Conservation (phyloP, 305 asterid species). For the Rubia balearica region DNA sequence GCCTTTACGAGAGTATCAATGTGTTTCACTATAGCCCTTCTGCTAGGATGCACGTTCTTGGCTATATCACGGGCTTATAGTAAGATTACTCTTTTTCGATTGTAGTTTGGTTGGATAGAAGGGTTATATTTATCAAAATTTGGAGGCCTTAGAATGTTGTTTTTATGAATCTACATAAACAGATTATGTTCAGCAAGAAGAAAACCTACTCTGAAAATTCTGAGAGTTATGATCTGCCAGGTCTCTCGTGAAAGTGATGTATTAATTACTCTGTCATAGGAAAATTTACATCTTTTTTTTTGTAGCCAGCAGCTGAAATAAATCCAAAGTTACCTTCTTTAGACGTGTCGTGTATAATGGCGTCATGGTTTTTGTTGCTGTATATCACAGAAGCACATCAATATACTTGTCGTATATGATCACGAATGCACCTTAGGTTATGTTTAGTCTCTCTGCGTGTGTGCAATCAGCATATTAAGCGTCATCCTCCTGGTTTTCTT, state of each 20-base stretch:
- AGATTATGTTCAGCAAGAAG: background rate
- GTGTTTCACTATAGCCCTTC: conserved; percentile 73
- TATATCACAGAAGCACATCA: background rate
- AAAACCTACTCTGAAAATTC: background rate
- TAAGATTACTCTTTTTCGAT: conserved; percentile 31
- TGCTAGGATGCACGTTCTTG: conserved; percentile 75
- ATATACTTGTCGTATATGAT: background rate
- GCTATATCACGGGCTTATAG: conserved; percentile 62
- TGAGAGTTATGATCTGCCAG: background rate
- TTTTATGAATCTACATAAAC: background rate
- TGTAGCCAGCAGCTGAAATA: no score
- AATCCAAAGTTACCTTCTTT: no score
- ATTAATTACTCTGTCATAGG: background rate
- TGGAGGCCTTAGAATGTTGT: background rate
- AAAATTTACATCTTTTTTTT: no score
- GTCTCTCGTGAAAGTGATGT: background rate
- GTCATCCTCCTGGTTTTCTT: no score
- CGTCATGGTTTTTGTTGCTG: background rate
- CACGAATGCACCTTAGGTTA: background rate
- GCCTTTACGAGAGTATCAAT: conserved; percentile 66
- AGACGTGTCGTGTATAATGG: no score
- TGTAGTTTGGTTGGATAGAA: background rate
- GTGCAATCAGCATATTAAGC: no score
- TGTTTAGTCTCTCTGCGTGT: no score
- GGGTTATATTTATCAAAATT: background rate